Evolutionary conservation across 306 rosid species (phyloP).

Genomic region (Clitoria ternatea): DNA sequence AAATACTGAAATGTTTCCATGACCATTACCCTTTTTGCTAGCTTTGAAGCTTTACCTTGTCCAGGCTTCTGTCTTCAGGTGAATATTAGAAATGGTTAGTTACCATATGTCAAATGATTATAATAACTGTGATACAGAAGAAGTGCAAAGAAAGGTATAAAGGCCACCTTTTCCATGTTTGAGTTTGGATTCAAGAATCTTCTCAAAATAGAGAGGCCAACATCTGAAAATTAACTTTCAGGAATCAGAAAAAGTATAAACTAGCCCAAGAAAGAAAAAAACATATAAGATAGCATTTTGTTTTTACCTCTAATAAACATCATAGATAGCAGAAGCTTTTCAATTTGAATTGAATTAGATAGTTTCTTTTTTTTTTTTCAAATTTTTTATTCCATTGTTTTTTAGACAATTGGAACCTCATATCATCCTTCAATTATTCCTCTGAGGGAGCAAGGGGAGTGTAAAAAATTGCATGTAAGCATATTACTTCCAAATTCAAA

Average conservation of each 20-base stretch:
- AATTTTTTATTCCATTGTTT: not conserved
- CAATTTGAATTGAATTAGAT: not conserved
- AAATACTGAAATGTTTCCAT: not conserved
- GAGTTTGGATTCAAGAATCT: slow-evolving; percentile 82
- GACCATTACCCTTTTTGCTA: slow-evolving; percentile 78
- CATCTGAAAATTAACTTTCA: slow-evolving; percentile 59
- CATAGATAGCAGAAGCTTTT: not conserved
- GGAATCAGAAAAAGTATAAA: slow-evolving; percentile 21
- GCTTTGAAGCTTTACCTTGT: slow-evolving; percentile 75
- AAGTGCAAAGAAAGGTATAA: slow-evolving; percentile 22
- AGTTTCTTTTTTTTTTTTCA: not conserved
- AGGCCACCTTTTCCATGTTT: slow-evolving; percentile 59
- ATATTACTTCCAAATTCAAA: not conserved
- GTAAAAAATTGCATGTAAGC: not conserved
- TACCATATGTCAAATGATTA: slow-evolving; percentile 18
- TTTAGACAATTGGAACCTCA: not conserved
- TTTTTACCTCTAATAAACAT: not conserved
- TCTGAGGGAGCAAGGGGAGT: not conserved
- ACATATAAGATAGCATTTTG: not conserved
- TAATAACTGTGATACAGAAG: slow-evolving; percentile 12
- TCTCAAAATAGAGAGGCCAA: slow-evolving; percentile 82
- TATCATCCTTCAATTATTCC: not conserved
- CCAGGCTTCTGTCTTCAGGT: slow-evolving; percentile 69
- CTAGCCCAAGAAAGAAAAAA: slow-evolving; percentile 2
- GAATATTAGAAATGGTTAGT: slow-evolving; percentile 49